Conservation (phyloP, 257 asterid species). For the Forsythia suspensa region DNA sequence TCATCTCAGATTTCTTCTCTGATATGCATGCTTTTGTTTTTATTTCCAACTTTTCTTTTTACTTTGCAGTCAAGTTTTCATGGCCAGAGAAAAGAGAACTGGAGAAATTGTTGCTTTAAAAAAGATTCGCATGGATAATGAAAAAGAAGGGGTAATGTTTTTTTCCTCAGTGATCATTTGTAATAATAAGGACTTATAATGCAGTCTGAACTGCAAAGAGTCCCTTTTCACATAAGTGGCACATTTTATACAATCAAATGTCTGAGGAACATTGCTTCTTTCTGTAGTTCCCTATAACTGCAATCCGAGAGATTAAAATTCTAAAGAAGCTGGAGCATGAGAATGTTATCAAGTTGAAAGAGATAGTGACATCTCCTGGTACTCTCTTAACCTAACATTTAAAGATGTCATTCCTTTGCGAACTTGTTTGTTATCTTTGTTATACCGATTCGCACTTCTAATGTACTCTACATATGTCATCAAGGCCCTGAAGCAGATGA, state of each 20-base stretch:
- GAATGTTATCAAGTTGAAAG: conserved; percentile 83
- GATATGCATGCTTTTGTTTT: conserved; percentile 13
- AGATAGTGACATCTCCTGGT: conserved; percentile 97
- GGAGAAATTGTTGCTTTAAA: conserved; percentile 95
- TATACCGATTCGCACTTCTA: conserved; percentile 14
- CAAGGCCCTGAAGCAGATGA: conserved; percentile 77
- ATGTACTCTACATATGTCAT: conserved; percentile 28
- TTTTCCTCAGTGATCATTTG: conserved; percentile 14
- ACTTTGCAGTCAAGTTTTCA: conserved; percentile 77
- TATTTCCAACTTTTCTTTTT: conserved; percentile 11
- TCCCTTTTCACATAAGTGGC: conserved; percentile 20
- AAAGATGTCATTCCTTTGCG: conserved; percentile 14
- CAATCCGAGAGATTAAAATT: conserved; percentile 90
- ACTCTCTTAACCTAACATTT: conserved; percentile 19
- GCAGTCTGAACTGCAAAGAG: conserved; percentile 1
- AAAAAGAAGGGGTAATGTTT: conserved; percentile 87
- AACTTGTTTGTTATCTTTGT: conserved; percentile 15
- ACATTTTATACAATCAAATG: conserved; percentile 14
- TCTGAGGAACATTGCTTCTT: conserved; percentile 17
- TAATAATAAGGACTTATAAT: neutral
- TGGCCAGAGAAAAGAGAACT: conserved; percentile 81
- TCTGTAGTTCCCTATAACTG: conserved; percentile 89
- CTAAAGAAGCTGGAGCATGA: conserved; percentile 91
- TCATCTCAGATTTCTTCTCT: neutral
- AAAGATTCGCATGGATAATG: conserved; percentile 97